Conservation (phyloP, 371 early-diverging fungal genomes). For the Syncephalastrum sp. region DNA sequence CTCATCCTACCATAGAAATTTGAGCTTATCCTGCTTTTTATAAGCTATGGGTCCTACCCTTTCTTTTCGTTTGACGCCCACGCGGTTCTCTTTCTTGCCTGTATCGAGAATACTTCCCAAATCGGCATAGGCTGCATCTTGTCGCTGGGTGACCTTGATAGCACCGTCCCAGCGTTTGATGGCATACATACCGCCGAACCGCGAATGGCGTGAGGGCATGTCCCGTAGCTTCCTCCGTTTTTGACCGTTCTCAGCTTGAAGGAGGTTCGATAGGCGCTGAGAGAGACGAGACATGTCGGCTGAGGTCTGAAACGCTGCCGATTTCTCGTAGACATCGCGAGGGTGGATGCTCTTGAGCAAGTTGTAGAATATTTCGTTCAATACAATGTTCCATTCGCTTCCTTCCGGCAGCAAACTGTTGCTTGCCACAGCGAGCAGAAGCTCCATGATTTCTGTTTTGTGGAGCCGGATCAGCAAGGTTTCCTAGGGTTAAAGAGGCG, state of each 20-base stretch:
- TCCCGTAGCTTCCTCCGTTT: slow-evolving; percentile 18
- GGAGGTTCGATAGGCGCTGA: slow-evolving; percentile 19
- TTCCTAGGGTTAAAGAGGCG: slow-evolving; percentile 39
- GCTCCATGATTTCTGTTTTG: slow-evolving; percentile 53
- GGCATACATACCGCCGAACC: slow-evolving; percentile 62
- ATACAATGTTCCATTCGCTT: slow-evolving; percentile 63
- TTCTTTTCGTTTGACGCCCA: slow-evolving; percentile 34
- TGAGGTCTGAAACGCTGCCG: too few relatives aligned
- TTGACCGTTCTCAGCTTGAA: slow-evolving; percentile 26
- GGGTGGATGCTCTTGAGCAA: slow-evolving; percentile 54
- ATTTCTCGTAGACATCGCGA: slow-evolving; percentile 34
- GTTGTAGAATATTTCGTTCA: slow-evolving; percentile 64
- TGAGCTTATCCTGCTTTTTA: too few relatives aligned
- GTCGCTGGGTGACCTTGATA: slow-evolving; percentile 34
- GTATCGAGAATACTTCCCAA: slow-evolving; percentile 41
- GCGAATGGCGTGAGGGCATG: slow-evolving; percentile 47
- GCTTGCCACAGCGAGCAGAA: slow-evolving; percentile 63
- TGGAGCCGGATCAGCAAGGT: slow-evolving; percentile 48
- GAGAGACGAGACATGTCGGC: slow-evolving; percentile 6
- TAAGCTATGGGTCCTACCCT: slow-evolving; percentile 9
- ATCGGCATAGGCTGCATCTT: slow-evolving; percentile 43
- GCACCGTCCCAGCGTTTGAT: slow-evolving; percentile 48
- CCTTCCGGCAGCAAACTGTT: slow-evolving; percentile 50
- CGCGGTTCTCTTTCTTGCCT: slow-evolving; percentile 36
- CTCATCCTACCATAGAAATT: slow-evolving; percentile 18